These are phyloP conservation scores for Vitis riparia DNA, from an alignment of 164 flowering plant genomes.

Conservation along the genomic window DNA sequence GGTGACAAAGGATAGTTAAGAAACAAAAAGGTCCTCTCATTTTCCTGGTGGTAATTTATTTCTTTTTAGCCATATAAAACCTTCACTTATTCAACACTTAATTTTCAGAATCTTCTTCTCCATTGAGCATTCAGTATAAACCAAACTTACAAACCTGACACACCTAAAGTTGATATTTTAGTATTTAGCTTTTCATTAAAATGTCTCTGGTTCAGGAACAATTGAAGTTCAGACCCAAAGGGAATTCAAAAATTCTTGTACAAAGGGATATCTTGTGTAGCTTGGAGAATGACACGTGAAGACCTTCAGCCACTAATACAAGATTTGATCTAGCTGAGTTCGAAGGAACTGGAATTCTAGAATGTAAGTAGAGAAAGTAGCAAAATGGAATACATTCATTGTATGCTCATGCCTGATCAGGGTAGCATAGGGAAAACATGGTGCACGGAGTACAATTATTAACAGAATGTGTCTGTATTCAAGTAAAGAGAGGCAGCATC, in stretches of 20 bases:
- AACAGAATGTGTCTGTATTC: not conserved
- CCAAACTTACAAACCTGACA: not conserved
- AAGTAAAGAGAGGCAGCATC: not conserved
- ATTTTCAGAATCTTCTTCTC: not conserved
- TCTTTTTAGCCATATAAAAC: not conserved
- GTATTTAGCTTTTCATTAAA: not conserved
- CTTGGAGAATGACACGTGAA: not conserved
- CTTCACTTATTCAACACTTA: not conserved
- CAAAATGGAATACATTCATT: too few species aligned
- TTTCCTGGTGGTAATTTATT: not conserved
- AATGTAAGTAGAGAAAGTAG: too few species aligned
- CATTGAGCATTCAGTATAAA: not conserved
- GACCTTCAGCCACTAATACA: not conserved
- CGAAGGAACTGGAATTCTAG: too few species aligned
- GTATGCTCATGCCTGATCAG: too few species aligned
- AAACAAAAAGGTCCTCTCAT: not conserved
- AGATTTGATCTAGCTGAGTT: not conserved
- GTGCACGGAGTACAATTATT: too few species aligned
- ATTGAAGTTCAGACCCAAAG: not conserved
- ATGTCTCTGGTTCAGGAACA: not conserved
- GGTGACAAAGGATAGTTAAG: not conserved
- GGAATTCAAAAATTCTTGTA: not conserved
- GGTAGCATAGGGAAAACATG: too few species aligned
- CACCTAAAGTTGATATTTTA: not conserved
- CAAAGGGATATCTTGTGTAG: not conserved